phyloP scores from a whole-genome alignment of 2,329 filamentous ascomycete species.

The Chaetoscypha palmicola region DNA sequence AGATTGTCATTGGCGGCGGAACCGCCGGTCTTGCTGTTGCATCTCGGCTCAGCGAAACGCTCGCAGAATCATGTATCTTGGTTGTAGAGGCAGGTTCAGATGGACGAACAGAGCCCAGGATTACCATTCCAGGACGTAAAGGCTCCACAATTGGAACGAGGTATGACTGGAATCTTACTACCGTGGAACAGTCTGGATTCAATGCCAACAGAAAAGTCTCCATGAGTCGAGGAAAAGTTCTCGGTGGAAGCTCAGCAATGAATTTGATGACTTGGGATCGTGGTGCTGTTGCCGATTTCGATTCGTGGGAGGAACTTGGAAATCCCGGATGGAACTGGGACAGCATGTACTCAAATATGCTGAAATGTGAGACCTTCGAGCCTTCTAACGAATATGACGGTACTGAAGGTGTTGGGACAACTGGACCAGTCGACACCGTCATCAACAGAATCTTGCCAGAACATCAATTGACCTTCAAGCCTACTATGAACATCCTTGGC shows the following conservation, averaged over 20 bases:
- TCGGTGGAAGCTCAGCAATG: conserved; percentile 34
- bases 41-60: conserved; percentile 34
- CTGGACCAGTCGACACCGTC: conserved; percentile 33
- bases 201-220: conserved; percentile 12
- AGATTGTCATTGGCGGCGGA: conserved; percentile 39
- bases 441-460: conserved; percentile 38
- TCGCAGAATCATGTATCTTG: conserved; percentile 32
- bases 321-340: conserved; percentile 38
- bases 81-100: conserved; percentile 24
- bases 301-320: conserved; percentile 37
- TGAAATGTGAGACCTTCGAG: conserved; percentile 15
- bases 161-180: conserved; percentile 37
- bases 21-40: conserved; percentile 39
- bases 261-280: conserved; percentile 25
- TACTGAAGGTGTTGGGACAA: conserved; percentile 30
- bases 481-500: conserved; percentile 40
- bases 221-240: conserved; percentile 17
- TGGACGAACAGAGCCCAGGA: conserved; percentile 30
- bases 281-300: conserved; percentile 24
- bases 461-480: conserved; percentile 38
- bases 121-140: conserved; percentile 34
- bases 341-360: conserved; percentile 26
- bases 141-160: conserved; percentile 31
- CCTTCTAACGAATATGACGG: conserved; percentile 14
- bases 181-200: conserved; percentile 32